These are phyloP conservation scores for Pistacia vera DNA, from an alignment of 345 rosid species.

Conservation along the genomic window DNA sequence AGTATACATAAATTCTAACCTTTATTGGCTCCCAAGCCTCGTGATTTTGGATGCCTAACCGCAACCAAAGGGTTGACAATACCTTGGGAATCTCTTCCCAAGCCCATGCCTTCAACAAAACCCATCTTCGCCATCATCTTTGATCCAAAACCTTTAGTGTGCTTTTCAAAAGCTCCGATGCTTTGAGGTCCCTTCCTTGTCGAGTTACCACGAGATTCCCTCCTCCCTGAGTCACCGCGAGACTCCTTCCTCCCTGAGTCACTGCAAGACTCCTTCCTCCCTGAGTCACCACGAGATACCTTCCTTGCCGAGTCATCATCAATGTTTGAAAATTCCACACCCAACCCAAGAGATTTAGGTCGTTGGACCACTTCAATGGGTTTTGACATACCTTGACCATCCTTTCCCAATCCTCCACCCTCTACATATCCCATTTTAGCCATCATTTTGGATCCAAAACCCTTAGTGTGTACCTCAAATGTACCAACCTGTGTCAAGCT, in stretches of 20 bases:
- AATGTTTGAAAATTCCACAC: constrained; percentile 46
- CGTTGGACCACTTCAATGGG: constrained; percentile 80
- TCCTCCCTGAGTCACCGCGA: constrained; percentile 20
- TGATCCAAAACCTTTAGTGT: constrained; percentile 84
- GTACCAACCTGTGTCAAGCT: constrained; percentile 54
- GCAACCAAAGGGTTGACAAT: constrained; percentile 64
- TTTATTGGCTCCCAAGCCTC: constrained; percentile 69
- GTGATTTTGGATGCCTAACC: constrained; percentile 60
- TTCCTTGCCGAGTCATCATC: constrained; percentile 28
- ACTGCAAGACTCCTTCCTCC: background rate
- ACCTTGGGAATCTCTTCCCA: constrained; percentile 84
- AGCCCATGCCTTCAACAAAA: constrained; percentile 77
- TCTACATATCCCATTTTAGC: constrained; percentile 86
- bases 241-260: background rate
- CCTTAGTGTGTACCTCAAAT: constrained; percentile 88
- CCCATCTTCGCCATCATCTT: constrained; percentile 96
- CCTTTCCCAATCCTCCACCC: constrained; percentile 89
- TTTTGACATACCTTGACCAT: constrained; percentile 72
- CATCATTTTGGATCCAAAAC: constrained; percentile 95
- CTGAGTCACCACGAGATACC: background rate
- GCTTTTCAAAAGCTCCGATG: constrained; percentile 77
- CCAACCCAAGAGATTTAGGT: constrained; percentile 80
- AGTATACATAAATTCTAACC: constrained; percentile 14
- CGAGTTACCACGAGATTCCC: constrained; percentile 15
- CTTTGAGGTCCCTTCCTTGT: constrained; percentile 37